These are phyloP conservation scores for Aegilops bicornis DNA, from an alignment of 176 grass and related monocot species.

Conservation along the genomic window DNA sequence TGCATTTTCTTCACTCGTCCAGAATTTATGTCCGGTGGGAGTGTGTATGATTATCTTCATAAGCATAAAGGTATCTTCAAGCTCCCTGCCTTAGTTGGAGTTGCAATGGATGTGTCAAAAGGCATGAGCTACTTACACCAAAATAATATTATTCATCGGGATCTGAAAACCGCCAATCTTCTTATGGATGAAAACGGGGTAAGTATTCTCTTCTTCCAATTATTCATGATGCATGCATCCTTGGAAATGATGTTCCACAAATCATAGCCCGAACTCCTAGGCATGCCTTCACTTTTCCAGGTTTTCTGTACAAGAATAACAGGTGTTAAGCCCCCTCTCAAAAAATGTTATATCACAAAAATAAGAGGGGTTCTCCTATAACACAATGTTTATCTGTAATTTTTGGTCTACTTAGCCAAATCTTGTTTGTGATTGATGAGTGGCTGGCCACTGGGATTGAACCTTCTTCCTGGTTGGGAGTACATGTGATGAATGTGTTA, in stretches of 20 bases:
- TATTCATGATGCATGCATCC: slow-evolving; percentile 26
- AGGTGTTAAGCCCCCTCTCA: background rate
- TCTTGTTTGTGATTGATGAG: background rate
- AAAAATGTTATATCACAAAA: background rate
- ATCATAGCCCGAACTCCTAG: background rate
- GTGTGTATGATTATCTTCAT: slow-evolving; percentile 96
- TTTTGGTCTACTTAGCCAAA: background rate
- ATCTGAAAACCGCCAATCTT: slow-evolving; percentile 98
- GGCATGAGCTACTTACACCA: slow-evolving; percentile 99
- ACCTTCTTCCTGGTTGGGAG: background rate
- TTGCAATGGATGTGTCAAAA: slow-evolving; percentile 98
- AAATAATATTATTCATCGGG: slow-evolving; percentile 98
- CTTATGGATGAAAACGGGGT: slow-evolving; percentile 99
- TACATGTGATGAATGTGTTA: slow-evolving; percentile 4
- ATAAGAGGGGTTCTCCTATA: background rate
- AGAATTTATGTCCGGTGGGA: slow-evolving; percentile 97
- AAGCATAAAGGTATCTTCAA: slow-evolving; percentile 93
- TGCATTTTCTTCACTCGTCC: slow-evolving; percentile 22
- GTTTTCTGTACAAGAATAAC: background rate
- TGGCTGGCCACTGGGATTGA: background rate
- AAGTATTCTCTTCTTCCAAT: slow-evolving; percentile 19
- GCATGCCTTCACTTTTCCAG: background rate
- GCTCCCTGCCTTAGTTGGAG: slow-evolving; percentile 78
- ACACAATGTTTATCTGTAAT: slow-evolving; percentile 8
- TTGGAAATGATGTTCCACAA: background rate